phyloP scores from a whole-genome alignment of 2,329 filamentous ascomycete species.

The Hymenoscyphus infarciens region DNA sequence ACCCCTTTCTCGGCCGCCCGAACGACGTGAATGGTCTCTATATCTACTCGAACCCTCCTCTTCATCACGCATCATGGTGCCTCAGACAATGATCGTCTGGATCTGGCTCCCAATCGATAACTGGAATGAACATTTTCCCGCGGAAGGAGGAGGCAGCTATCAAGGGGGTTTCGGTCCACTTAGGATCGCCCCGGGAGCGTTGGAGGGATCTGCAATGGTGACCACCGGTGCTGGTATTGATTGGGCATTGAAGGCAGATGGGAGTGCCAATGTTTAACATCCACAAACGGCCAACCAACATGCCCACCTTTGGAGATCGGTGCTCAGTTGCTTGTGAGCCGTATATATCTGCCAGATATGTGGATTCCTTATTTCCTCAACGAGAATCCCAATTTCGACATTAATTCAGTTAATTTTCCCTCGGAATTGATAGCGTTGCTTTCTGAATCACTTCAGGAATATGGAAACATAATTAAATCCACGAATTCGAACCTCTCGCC shows the following conservation, averaged over 20 bases:
- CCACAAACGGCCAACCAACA: background rate
- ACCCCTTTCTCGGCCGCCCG: too few species aligned
- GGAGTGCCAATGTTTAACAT: background rate
- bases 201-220: background rate
- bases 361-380: background rate
- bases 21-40: background rate
- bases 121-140: background rate
- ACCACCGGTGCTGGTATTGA: background rate
- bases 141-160: background rate
- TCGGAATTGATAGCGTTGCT: conserved; percentile 8
- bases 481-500: conserved; percentile 23
- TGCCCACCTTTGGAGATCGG: background rate
- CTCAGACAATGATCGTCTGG: background rate
- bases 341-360: background rate
- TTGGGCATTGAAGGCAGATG: background rate
- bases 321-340: background rate
- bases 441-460: background rate
- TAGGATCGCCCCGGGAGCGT: background rate
- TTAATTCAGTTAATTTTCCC: background rate
- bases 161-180: background rate
- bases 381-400: background rate
- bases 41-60: background rate
- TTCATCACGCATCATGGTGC: background rate
- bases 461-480: background rate
- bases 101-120: background rate